A percentile compares a stretch with the other conserved stretches of the same genome.
These are phyloP conservation scores for Colletotrichum tamarilloi DNA, from an alignment of 2,329 filamentous ascomycete species.

Conservation along the genomic window DNA sequence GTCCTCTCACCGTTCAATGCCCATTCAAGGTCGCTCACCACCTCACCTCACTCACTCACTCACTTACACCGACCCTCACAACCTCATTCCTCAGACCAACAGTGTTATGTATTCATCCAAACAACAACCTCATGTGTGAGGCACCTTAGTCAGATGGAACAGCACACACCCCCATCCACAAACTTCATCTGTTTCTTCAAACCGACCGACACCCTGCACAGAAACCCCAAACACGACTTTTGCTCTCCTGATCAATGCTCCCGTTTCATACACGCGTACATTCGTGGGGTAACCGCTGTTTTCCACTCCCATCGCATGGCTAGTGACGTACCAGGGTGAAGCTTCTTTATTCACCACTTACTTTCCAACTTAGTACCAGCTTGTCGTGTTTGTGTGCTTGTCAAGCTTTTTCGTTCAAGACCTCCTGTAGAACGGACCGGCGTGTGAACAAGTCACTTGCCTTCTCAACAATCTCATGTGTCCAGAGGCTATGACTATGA, in stretches of 20 bases:
- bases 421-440: background rate
- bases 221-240: slow-evolving; percentile 32
- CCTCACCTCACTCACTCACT: background rate
- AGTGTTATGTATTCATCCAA: background rate
- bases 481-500: background rate
- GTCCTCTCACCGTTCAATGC: background rate
- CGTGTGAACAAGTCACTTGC: background rate
- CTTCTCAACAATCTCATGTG: background rate
- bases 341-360: background rate
- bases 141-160: background rate
- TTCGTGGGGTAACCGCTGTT: slow-evolving; percentile 12
- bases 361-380: background rate
- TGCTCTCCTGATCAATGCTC: slow-evolving; percentile 32
- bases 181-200: background rate
- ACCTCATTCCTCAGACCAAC: background rate
- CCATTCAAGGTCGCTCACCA: background rate
- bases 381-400: too few relatives aligned
- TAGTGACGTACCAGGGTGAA: slow-evolving; percentile 16
- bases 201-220: slow-evolving; percentile 11
- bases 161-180: background rate
- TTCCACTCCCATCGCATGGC: background rate
- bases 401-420: background rate
- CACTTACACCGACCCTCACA: background rate
- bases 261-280: slow-evolving; percentile 26
- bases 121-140: background rate